phyloP scores from a whole-genome alignment of 2,329 filamentous ascomycete species.

The Hyphodiscus sp. region DNA sequence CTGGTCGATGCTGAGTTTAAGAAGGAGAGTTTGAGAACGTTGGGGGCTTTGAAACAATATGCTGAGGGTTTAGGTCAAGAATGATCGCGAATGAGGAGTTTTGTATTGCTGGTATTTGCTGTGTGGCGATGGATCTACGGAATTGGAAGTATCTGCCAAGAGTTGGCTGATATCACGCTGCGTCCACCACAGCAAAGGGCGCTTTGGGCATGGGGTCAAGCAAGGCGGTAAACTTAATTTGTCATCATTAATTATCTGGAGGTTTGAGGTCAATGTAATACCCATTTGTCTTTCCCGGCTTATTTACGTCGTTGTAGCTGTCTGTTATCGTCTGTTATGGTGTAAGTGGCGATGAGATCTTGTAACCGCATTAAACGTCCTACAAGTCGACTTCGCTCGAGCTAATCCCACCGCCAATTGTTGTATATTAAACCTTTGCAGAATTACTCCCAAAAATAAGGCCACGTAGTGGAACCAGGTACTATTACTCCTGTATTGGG shows the following conservation, averaged over 20 bases:
- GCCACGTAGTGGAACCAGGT: too few relatives aligned
- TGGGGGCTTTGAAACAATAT: background rate
- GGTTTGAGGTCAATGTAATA: background rate
- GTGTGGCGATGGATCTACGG: background rate
- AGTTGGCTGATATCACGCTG: background rate
- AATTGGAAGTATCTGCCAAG: background rate
- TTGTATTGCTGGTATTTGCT: background rate
- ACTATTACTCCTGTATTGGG: too few relatives aligned
- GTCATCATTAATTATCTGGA: background rate
- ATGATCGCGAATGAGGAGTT: background rate
- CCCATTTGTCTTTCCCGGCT: background rate
- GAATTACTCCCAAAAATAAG: too few relatives aligned
- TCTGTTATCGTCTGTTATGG: background rate
- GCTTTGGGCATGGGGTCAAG: background rate
- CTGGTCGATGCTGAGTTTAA: background rate
- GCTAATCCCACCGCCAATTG: too few relatives aligned
- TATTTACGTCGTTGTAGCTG: background rate
- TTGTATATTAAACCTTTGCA: too few relatives aligned
- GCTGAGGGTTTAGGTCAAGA: background rate
- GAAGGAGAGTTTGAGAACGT: background rate
- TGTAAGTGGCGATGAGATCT: too few relatives aligned
- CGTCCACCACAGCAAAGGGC: background rate
- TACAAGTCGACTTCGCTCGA: too few relatives aligned
- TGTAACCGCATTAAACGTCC: too few relatives aligned
- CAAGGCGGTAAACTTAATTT: background rate